Evolutionary conservation across 805 yeast genomes (phyloP), one percentile per base, ranked within the genome.

Genomic region (Candida succiphila): DNA sequence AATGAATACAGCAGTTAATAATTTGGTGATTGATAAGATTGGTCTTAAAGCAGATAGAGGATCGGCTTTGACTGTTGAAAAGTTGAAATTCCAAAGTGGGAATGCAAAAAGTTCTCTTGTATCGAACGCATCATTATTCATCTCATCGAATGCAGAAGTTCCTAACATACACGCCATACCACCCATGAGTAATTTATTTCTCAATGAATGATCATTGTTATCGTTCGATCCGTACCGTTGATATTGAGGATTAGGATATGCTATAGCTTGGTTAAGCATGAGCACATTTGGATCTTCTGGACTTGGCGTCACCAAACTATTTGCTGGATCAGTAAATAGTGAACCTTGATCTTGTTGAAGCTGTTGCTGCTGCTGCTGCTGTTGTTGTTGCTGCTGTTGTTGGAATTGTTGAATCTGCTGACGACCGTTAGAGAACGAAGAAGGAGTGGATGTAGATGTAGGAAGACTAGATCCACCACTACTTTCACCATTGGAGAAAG

Each of bases 141-240:
- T 59, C 30, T 74, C 79, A 34, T 71, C 72, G 35, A 70, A 60
- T 31, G 75, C 58, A 1, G 80, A 69, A 3, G 79, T 67, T 19
- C 84, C 84, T 57, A 75, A 65, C 45, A 78, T 64, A 33, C 76
- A 63, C 17, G 81, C 78, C 61, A 77, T 61, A 16, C 83, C 79
- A 13, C 84, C 85, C 39, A 78, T 47, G 29, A 78, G 49, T 19
- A 72, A 46, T 49, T 74, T 76, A 39, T 66, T 69, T 9, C 65
- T 46, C n/a, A 59, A 41, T 14, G 52, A 45, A 16, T 36, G 36
- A 27, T 41, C 38, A 12, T 41, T 44, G 12, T 37, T 35, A 13
- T 32, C 32, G 16, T 36, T 30, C 15, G 32, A 30, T 17, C 24
- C 19, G n/a, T n/a, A n/a, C n/a, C n/a, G n/a, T 28, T 37, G 30